phyloP scores from a whole-genome alignment of 495 filamentous ascomycete genomes.

The Echria macrotheca region DNA sequence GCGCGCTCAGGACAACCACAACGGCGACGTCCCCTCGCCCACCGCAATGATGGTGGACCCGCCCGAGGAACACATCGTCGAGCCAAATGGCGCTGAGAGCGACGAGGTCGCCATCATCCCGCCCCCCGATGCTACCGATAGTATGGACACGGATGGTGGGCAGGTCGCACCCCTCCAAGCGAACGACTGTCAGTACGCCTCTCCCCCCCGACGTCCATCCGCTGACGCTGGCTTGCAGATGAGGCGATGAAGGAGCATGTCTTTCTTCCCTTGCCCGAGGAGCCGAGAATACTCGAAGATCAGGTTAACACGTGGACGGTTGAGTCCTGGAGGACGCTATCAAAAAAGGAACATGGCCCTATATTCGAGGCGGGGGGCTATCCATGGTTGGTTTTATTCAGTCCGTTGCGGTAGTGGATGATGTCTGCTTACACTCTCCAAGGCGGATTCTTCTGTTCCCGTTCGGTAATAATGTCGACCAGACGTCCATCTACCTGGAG shows the following conservation, averaged over 20 bases:
- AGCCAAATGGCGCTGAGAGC: conserved; percentile 61
- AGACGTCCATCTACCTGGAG: conserved; percentile 92
- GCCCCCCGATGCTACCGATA: too few relatives aligned
- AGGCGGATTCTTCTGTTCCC: conserved; percentile 96
- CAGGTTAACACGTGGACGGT: conserved; percentile 78
- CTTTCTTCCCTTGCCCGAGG: conserved; percentile 54
- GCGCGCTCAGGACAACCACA: conserved; percentile 33
- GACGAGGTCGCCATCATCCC: conserved; percentile 82
- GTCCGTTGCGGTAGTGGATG: background rate
- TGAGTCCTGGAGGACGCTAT: conserved; percentile 66
- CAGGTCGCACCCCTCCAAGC: conserved; percentile 47
- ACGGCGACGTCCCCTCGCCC: conserved; percentile 30
- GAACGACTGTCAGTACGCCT: conserved; percentile 60
- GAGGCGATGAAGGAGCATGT: conserved; percentile 78
- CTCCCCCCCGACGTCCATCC: background rate
- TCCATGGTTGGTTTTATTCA: conserved; percentile 63
- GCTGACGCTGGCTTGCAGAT: conserved; percentile 45
- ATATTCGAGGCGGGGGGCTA: conserved; percentile 78
- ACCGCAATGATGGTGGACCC: conserved; percentile 69
- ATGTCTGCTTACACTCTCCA: conserved; percentile 21
- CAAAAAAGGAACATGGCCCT: conserved; percentile 79
- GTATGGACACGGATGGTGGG: conserved; percentile 34
- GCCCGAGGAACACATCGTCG: conserved; percentile 60
- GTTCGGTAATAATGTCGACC: conserved; percentile 85
- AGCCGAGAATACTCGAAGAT: conserved; percentile 73